Conservation (phyloP, 495 filamentous ascomycete species). For the Talaromyces liani region DNA sequence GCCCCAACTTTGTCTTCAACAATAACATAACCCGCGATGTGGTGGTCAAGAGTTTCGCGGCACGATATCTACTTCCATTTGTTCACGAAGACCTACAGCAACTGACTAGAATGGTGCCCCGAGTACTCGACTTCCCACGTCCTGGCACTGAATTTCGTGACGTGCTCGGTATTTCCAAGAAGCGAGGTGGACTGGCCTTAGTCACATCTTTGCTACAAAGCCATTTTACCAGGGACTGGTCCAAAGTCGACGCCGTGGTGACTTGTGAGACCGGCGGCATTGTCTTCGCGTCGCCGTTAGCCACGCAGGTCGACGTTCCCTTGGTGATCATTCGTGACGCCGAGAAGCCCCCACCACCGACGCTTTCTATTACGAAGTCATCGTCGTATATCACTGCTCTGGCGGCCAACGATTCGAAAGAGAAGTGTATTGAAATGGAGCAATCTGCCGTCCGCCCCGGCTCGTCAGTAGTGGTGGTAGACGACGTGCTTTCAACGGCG, state of each 20-base stretch:
- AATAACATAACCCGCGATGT: conserved; percentile 38
- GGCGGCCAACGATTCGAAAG: conserved; percentile 19
- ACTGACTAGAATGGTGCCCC: conserved; percentile 45
- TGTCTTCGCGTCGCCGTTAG: conserved; percentile 49
- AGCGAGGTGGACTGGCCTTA: conserved; percentile 43
- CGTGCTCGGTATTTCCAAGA: conserved; percentile 51
- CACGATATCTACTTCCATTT: conserved; percentile 41
- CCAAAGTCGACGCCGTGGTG: conserved; percentile 35
- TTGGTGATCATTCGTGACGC: conserved; percentile 50
- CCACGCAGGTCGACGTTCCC: conserved; percentile 34
- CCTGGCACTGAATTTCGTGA: conserved; percentile 49
- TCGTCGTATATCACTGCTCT: conserved; percentile 51
- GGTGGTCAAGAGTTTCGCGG: conserved; percentile 34
- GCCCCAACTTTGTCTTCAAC: conserved; percentile 43
- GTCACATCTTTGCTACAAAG: conserved; percentile 46
- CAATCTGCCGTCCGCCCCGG: conserved; percentile 34
- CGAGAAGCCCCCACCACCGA: conserved; percentile 54
- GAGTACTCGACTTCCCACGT: conserved; percentile 44
- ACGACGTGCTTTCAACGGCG: conserved; percentile 58
- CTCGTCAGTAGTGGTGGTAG: conserved; percentile 49
- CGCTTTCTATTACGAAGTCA: conserved; percentile 40
- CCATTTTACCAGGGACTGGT: conserved; percentile 45
- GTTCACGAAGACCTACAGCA: conserved; percentile 40
- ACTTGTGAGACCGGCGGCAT: conserved; percentile 54
- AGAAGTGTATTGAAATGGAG: conserved; percentile 46